Conservation (phyloP, 768 basidiomycete species). For the Scleroderma citrinum region DNA sequence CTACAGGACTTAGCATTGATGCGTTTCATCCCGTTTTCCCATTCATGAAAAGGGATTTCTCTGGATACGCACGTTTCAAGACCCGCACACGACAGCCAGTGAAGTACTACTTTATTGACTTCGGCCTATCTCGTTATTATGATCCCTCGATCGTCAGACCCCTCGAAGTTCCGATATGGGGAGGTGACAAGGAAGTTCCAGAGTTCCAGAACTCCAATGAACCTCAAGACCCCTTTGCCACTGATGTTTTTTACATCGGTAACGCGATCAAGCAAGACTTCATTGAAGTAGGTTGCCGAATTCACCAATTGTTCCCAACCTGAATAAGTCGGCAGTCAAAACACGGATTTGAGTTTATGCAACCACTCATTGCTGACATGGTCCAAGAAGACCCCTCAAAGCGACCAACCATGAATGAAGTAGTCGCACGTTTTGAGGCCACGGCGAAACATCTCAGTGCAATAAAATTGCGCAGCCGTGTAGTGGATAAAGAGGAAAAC, state of each 20-base stretch:
- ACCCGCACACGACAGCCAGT: constrained; percentile 12
- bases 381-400: constrained; percentile 27
- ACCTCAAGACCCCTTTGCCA: constrained; percentile 27
- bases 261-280: constrained; percentile 26
- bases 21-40: constrained; percentile 2
- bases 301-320: neutral
- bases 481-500: neutral
- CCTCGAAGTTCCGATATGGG: no score
- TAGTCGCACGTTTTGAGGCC: constrained; percentile 26
- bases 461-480: no score
- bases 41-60: neutral
- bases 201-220: constrained; percentile 18
- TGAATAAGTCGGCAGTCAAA: neutral
- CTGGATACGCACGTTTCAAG: constrained; percentile 3
- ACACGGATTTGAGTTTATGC: constrained; percentile 14
- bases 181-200: constrained; percentile 22
- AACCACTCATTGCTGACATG: constrained; percentile 26
- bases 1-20: constrained; percentile 3
- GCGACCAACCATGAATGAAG: constrained; percentile 34
- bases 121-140: no score
- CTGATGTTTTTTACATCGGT: constrained; percentile 31
- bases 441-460: neutral
- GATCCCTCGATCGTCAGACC: no score
- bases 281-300: constrained; percentile 14
- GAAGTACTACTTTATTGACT: no score